A percentile compares a stretch with the other conserved stretches of the same genome.
These are phyloP conservation scores for Tetraselmis striata DNA, from an alignment of 139 green algal species.

Conservation along the genomic window DNA sequence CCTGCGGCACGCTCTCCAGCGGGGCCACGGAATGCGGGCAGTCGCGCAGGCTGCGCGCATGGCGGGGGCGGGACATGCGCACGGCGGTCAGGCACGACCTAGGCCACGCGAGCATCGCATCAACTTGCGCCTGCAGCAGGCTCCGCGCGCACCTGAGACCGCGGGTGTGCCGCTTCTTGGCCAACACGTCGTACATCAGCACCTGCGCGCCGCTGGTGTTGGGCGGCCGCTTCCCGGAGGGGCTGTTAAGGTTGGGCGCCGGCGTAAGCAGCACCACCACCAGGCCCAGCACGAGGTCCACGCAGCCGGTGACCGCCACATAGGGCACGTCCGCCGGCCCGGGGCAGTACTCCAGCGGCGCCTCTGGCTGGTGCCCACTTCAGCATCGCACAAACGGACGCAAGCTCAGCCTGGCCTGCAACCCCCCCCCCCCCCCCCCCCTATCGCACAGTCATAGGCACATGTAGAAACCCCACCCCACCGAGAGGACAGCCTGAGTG, in stretches of 20 bases:
- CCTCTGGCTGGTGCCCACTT: background rate
- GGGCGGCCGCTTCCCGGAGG: background rate
- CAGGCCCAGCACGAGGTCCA: background rate
- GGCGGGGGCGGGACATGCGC: background rate
- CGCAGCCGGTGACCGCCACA: background rate
- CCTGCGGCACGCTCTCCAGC: background rate
- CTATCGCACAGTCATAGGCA: too few species aligned
- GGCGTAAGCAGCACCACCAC: background rate
- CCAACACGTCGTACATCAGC: background rate
- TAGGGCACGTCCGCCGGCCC: background rate
- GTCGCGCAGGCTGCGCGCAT: background rate
- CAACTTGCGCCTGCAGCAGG: background rate
- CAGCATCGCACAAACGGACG: background rate
- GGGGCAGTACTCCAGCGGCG: background rate
- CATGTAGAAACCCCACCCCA: too few species aligned
- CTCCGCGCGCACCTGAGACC: background rate
- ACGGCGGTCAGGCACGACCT: background rate
- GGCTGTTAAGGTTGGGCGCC: background rate
- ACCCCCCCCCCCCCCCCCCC: too few species aligned
- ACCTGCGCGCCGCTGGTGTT: background rate
- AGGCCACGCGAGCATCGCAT: background rate
- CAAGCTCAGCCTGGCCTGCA: too few species aligned
- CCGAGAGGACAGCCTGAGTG: too few species aligned
- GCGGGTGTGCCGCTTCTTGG: background rate
- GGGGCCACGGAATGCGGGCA: background rate